phyloP scores from a whole-genome alignment of 257 asterid species.

The Ligustrum vulgare region DNA sequence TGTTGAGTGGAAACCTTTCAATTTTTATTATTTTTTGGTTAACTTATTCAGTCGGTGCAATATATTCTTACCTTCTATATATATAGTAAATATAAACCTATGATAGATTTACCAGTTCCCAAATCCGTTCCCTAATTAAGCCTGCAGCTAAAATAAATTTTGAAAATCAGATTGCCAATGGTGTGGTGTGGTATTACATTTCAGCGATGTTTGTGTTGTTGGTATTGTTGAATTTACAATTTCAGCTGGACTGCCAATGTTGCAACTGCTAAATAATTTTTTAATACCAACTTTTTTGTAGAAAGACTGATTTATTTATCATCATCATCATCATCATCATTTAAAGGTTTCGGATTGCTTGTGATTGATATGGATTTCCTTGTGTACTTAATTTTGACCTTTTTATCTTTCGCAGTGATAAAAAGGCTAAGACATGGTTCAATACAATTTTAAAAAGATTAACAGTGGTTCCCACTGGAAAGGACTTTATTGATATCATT shows the following conservation, averaged over 20 bases:
- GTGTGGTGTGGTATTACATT: not conserved
- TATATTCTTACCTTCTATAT: too few relatives aligned
- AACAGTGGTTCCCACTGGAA: constrained; percentile 90
- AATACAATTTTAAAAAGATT: constrained; percentile 91
- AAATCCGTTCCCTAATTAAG: too few relatives aligned
- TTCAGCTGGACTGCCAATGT: not conserved
- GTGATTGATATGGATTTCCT: not conserved
- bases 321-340: too few relatives aligned
- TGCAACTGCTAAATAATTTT: not conserved
- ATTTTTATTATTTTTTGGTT: too few relatives aligned
- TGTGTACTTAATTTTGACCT: not conserved
- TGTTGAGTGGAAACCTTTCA: not conserved
- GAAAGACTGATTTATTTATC: not conserved
- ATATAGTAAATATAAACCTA: too few relatives aligned
- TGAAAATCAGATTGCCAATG: not conserved
- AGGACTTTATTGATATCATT: constrained; percentile 83
- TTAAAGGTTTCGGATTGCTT: not conserved
- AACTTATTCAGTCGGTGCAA: too few relatives aligned
- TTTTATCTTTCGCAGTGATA: not conserved
- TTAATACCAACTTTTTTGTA: not conserved
- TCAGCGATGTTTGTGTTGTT: not conserved
- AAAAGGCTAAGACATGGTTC: constrained; percentile 63
- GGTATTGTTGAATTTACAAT: not conserved
- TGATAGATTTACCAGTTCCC: too few relatives aligned
- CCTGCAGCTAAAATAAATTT: too few relatives aligned